These are phyloP conservation scores for Lathyrus oleraceus DNA, from an alignment of 306 rosid genomes.

Conservation along the genomic window DNA sequence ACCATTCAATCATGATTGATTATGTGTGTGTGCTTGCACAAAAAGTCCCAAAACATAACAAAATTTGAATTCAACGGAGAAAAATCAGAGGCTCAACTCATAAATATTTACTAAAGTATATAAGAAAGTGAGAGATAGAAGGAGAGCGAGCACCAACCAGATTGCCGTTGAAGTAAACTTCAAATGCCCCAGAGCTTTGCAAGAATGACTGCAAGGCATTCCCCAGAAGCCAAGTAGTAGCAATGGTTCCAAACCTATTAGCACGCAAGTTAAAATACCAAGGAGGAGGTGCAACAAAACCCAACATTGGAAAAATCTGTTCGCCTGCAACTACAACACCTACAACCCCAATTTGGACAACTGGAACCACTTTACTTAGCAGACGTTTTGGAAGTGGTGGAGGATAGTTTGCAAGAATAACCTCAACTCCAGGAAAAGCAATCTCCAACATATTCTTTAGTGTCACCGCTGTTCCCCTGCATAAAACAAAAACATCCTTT, in stretches of 20 bases:
- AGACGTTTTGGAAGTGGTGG: slow-evolving; percentile 69
- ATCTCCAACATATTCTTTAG: slow-evolving; percentile 66
- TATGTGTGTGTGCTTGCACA: background rate
- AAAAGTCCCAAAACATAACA: slow-evolving; percentile 12
- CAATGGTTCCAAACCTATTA: slow-evolving; percentile 71
- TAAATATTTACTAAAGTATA: background rate
- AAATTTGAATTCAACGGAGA: background rate
- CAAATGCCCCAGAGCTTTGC: slow-evolving; percentile 83
- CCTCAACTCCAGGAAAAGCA: slow-evolving; percentile 66
- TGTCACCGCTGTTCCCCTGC: slow-evolving; percentile 73
- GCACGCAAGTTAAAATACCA: slow-evolving; percentile 72
- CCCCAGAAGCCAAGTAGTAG: slow-evolving; percentile 88
- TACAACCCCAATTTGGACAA: slow-evolving; percentile 62
- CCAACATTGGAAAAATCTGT: slow-evolving; percentile 70
- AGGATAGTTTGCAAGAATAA: slow-evolving; percentile 66
- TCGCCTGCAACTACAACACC: slow-evolving; percentile 71
- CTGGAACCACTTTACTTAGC: slow-evolving; percentile 69
- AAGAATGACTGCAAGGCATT: slow-evolving; percentile 71
- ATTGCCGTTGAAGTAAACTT: slow-evolving; percentile 73
- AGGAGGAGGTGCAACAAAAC: slow-evolving; percentile 64
- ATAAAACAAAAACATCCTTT: slow-evolving; percentile 29
- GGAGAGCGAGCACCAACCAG: slow-evolving; percentile 58
- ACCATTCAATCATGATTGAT: background rate
- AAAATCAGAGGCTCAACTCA: slow-evolving; percentile 9
- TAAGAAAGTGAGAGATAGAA: slow-evolving; percentile 3